Evolutionary conservation across 2,329 filamentous ascomycete species (phyloP), one percentile per base, ranked within the genome.

Genomic region (Exophiala sideris): DNA sequence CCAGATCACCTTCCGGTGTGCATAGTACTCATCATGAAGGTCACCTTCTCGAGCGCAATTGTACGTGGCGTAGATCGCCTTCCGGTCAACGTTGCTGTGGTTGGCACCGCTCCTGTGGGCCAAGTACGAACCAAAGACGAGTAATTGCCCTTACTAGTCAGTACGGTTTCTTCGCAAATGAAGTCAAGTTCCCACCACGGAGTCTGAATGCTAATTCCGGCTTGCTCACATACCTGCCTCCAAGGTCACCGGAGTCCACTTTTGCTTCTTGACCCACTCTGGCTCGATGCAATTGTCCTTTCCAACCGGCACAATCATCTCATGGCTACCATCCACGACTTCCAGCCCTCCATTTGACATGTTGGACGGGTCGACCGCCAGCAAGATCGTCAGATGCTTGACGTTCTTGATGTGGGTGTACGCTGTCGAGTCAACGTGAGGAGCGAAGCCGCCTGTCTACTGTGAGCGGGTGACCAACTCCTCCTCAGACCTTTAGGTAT

Each of bases 1-100:
- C 63, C 71, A 76, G 12, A 72, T 65, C 54, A 70, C 69, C 32
- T 66, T 61, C 11, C 73, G 65, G 59, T 75, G 71, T 8, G 58
- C 60, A 60, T 75, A 76, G 59, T 76, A 76, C 45, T 67, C 63
- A 53, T 71, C 68, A 55, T 72, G 71, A n/a, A 76, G 59, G 55
- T 73, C 67, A 1, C 73, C 73, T 48, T 76, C 73, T 1, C 58
- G 57, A 5, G 64, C 64, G 45, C 65, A 68, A 52, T 75, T 72
- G 57, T 75, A 76, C 0, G 73, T 76, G 2, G 73, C 71, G 55
- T 76, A 75, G 20, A 75, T 66, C 6, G 71, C 72, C 39, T 66
- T 66, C 1, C 73, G 66, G 41, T 71, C 64, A 48, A 65, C 65
- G 1, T 42, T 54, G 48, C 71, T 73, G 12, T 53, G 58, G 52